phyloP scores from a whole-genome alignment of 2,329 filamentous ascomycete species.

The Colletotrichum liaoningense region DNA sequence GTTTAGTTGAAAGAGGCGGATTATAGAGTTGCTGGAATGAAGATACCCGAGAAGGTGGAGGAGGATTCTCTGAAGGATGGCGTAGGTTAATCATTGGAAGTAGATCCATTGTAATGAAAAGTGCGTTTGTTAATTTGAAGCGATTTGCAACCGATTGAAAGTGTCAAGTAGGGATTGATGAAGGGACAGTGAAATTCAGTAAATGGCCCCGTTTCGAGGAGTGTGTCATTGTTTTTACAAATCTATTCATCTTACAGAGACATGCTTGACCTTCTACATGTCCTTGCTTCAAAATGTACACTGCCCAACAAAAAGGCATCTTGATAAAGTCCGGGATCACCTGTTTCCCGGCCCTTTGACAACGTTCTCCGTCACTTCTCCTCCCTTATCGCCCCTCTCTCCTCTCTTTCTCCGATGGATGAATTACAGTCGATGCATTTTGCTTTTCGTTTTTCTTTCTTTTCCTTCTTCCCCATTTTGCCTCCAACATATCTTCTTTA shows the following conservation, averaged over 20 bases:
- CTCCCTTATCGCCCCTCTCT: background rate
- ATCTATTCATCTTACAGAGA: conserved; percentile 52
- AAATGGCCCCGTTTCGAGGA: conserved; percentile 23
- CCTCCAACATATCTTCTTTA: conserved; percentile 40
- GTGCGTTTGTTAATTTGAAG: no score
- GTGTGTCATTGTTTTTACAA: conserved; percentile 47
- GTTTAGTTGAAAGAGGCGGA: conserved; percentile 60
- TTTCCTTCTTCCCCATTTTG: background rate
- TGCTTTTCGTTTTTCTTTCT: background rate
- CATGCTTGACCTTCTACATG: conserved; percentile 31
- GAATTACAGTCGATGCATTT: conserved; percentile 26
- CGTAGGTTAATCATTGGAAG: background rate
- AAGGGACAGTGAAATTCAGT: background rate
- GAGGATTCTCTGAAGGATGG: background rate
- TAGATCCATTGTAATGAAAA: no score
- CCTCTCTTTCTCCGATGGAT: background rate
- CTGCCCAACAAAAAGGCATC: conserved; percentile 32
- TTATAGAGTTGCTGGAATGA: background rate
- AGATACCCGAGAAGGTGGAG: conserved; percentile 29
- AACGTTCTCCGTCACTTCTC: background rate
- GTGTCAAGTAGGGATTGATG: no score
- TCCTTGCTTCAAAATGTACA: conserved; percentile 35
- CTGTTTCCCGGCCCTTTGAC: background rate
- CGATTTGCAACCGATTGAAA: no score
- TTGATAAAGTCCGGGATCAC: conserved; percentile 2